Conservation (phyloP, 148 eudicot genomes). For the Chenopodium berlandieri region DNA sequence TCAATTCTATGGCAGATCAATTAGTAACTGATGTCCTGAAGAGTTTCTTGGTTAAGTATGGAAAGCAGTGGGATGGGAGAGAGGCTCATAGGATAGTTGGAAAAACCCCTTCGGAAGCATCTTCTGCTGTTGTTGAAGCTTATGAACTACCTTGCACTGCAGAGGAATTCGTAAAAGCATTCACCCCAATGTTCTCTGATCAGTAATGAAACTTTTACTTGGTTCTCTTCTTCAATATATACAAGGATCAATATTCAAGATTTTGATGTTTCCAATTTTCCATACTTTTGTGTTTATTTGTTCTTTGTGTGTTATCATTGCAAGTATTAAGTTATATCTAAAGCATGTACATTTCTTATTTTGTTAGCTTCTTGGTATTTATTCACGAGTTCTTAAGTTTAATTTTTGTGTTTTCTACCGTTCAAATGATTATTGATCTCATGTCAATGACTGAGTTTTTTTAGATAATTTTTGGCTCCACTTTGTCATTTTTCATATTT, state of each 20-base stretch:
- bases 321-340: not conserved
- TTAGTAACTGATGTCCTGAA: constrained; percentile 61
- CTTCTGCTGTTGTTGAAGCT: constrained; percentile 68
- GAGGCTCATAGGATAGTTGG: constrained; percentile 55
- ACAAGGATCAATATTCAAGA: no score
- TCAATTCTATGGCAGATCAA: constrained; percentile 58
- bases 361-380: not conserved
- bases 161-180: constrained; percentile 25
- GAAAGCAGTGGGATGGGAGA: constrained; percentile 89
- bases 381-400: not conserved
- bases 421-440: not conserved
- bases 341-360: not conserved
- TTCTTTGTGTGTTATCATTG: no score
- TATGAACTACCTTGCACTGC: constrained; percentile 66
- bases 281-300: no score
- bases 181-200: constrained; percentile 12
- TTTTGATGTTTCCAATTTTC: no score
- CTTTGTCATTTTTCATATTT: not conserved
- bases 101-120: constrained; percentile 77
- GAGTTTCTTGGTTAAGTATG: constrained; percentile 63
- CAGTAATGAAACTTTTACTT: no score
- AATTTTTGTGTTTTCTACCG: not conserved
- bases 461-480: not conserved
- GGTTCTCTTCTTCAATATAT: no score
- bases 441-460: not conserved